Evolutionary conservation across 2,329 filamentous ascomycete genomes (phyloP), one percentile per base, ranked within the genome.

Genomic region (Pseudogymnoascus sp.): DNA sequence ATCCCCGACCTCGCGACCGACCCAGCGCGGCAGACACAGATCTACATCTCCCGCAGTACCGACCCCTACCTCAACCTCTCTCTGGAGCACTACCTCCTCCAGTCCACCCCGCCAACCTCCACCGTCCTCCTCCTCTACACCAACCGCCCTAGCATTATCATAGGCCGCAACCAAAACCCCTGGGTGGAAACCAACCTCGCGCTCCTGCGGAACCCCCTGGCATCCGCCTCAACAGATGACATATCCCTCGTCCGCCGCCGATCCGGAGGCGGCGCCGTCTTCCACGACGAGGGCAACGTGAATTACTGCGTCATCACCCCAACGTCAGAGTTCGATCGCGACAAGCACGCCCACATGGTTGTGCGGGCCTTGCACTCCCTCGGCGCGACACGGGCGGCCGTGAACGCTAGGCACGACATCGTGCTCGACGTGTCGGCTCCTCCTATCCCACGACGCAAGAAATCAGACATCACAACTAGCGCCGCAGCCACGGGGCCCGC

Each of bases 151-250:
- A 91, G 90, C 72, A 82, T 99, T 63, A 87, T 99, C 71, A 87
- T 99, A 67, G 94, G 94, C 43, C 86, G 94, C 63, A 99, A 99
- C 73, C 94, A 99, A 77, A 99, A 99, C 73, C 94, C 94, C 60
- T 99, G 93, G 94, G 80, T 90, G 7, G 94, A 99, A 76, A 86
- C 90, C 64, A 90, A 96, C 71, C 80, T 97, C 7, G 76, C 76
- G 38, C 78, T 84, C 1, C 76, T 96, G 7, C 69, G 64, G 43
- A 64, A 22, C 60, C 9, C 28, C 50, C 14, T 57, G 34, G 63
- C 12, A 58, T 61, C 59, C 64, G 67, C 59, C 67, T 67, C 63
- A 41, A 50, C 67, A 63, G 64, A 64, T 62, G 14, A 71, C 57
- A 74, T 84, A 37, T 68, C 79, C 62, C 84, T 96, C 11, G 90